phyloP scores from a whole-genome alignment of 257 asterid genomes.

The Leptodermis oblonga region DNA sequence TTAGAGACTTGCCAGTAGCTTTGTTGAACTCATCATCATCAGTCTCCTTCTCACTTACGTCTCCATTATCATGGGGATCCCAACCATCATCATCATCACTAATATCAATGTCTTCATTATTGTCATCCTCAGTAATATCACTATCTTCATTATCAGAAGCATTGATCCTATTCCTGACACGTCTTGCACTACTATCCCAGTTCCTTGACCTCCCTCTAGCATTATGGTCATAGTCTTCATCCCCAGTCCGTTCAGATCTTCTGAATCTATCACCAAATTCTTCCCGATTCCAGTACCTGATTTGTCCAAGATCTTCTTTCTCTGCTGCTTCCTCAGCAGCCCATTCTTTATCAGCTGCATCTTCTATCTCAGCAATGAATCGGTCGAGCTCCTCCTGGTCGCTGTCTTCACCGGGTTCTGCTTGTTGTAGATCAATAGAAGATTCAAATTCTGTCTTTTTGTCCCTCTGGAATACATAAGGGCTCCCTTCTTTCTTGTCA shows the following conservation, averaged over 20 bases:
- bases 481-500: constrained; percentile 85
- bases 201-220: constrained; percentile 36
- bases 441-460: constrained; percentile 28
- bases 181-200: constrained; percentile 34
- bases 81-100: constrained; percentile 5
- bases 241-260: constrained; percentile 37
- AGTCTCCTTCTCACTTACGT: constrained; percentile 18
- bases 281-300: constrained; percentile 78
- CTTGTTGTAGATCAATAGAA: constrained; percentile 32
- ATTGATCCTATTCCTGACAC: constrained; percentile 28
- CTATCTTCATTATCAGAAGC: constrained; percentile 43
- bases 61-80: constrained; percentile 21
- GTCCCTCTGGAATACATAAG: constrained; percentile 73
- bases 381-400: constrained; percentile 96
- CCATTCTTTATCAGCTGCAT: constrained; percentile 97
- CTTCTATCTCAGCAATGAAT: constrained; percentile 94
- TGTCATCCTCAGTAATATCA: constrained; percentile 34
- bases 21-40: constrained; percentile 33
- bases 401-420: constrained; percentile 67
- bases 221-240: constrained; percentile 52
- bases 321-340: constrained; percentile 92
- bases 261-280: constrained; percentile 50
- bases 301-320: constrained; percentile 57
- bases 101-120: constrained; percentile 8
- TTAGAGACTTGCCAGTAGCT: constrained; percentile 18